Evolutionary conservation across 148 eudicot genomes (phyloP), one percentile per base, ranked within the genome.

Genomic region (Rheum nobile): DNA sequence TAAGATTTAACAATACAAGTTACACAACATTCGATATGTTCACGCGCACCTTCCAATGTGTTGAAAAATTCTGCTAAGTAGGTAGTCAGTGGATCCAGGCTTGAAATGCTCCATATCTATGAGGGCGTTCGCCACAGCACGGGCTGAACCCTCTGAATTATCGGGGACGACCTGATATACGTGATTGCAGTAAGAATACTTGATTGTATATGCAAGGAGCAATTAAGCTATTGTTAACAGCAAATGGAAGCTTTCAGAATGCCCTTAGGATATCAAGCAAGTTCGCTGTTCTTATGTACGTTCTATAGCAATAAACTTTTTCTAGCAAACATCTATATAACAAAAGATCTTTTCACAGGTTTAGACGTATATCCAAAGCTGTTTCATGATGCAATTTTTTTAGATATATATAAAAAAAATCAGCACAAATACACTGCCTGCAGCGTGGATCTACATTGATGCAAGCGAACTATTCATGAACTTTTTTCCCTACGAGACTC

Each of bases 101-200:
- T 85, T 91, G 59, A 74, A 34, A 35, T 85, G 87, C 79, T 94
- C 98, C 96, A 94, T 89, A 78, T 91, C 97, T 72, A 84, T 82
- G 41, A 94, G 84, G 8, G 91, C 81, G 81, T 83, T 91, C 37
- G 78, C 78, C 68, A 89, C 83, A 17, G 81, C 73, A 80, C 80
- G 86, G 79, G 80, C 71, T 73, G 84, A 79, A 26, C 91, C 88
- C 78, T 86, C 88, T 67, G 86, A 77, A 76, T 86, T 88, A 75
- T 87, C 96, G 72, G 76, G 77, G 75, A 81, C 46, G 35, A 85
- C 91, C 98, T 93, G 74, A 81, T 77, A 61, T n/a, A 24, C 26
- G 22, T 41, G 16, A 26, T 26, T 28, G 7, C 31, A 11, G 35
- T 59, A 59, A 59, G 67, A 59, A 59, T 28, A 26, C 35, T 28